Evolutionary conservation across 331 rosid species (phyloP).

Genomic region (Cydonia oblonga): DNA sequence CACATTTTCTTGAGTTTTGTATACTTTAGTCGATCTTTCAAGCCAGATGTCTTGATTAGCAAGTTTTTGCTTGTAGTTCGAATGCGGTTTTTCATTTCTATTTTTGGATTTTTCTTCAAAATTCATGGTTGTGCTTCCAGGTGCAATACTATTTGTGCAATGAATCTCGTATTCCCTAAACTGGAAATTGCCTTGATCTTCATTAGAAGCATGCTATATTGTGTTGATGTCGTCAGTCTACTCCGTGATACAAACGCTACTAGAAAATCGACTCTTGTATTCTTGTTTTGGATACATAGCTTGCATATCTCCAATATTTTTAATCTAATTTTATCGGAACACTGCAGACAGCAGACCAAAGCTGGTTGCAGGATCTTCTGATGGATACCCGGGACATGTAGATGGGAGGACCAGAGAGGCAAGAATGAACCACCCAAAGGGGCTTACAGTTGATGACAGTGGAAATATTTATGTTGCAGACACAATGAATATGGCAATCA

Average conservation of each 20-base stretch:
- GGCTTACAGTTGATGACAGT: conserved; percentile 77
- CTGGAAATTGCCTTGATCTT: not conserved
- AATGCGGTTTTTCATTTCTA: not conserved
- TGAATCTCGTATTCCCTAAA: not conserved
- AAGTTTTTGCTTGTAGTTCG: not conserved
- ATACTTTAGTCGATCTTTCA: not conserved
- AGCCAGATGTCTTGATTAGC: not conserved
- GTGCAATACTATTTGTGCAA: not conserved
- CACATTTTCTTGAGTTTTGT: not conserved
- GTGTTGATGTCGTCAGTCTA: not conserved
- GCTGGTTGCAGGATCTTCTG: conserved; percentile 75
- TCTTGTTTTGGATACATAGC: not conserved
- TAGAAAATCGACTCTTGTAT: not conserved
- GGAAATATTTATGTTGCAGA: conserved; percentile 89
- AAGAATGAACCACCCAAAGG: conserved; percentile 81
- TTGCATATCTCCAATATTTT: not conserved
- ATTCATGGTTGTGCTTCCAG: not conserved
- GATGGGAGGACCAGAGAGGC: conserved; percentile 88
- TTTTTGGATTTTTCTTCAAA: not conserved
- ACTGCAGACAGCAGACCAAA: conserved; percentile 80
- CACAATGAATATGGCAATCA: conserved; percentile 75
- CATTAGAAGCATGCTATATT: not conserved
- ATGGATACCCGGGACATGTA: conserved; percentile 73
- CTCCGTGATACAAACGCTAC: not conserved
- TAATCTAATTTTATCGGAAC: not conserved